Base-by-base conservation (phyloP, 148 eudicot species). In the Arctostaphylos glauca region DNA sequence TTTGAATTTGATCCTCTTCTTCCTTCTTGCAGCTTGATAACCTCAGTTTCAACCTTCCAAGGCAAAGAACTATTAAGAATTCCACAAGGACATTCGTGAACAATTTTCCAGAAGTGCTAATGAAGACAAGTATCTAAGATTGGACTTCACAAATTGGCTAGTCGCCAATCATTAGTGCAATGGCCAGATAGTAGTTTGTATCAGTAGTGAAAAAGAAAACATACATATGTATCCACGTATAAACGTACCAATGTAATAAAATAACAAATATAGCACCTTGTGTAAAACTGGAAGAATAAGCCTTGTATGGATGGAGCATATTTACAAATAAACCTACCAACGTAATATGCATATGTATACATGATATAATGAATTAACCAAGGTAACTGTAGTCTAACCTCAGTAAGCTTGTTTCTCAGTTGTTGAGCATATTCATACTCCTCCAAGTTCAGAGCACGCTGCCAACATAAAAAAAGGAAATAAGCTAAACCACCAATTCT, bases 361-460 rank as follows among this genome's bases (percentile, higher is more conserved):
- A 31, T 31, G 47, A 48, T 44, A 79, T 43, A 10, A 31, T 73
- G 60, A 46, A 79, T 64, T 9, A 31, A 83, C 62, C 16, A 62
- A n/a, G 73, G 76, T 13, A 74, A 44, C 56, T 73, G 74, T 59
- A 77, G 49, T 49, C 90, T 82, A 85, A 96, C 99, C 99, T 96
- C 99, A 81, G 89, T 90, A 83, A 94, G 94, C 86, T 94, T 96
- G 92, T 87, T 90, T 86, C 98, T 93, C 88, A 96, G 85, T 81
- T 94, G 92, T 85, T 96, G 91, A 46, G 99, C 98, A 85, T 91
- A 82, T 70, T 94, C 99, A 78, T 91, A 96, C 90, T 94, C 93
- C 88, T 96, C 98, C 95, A 94, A 73, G 86, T 96, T 96, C 93
- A 94, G 84, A 81, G 97, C 93, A 86, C 90, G 95, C 99, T 96